Evolutionary conservation across 768 basidiomycete species (phyloP), one percentile per base, ranked within the genome.

Genomic region (Amanita molliuscula): DNA sequence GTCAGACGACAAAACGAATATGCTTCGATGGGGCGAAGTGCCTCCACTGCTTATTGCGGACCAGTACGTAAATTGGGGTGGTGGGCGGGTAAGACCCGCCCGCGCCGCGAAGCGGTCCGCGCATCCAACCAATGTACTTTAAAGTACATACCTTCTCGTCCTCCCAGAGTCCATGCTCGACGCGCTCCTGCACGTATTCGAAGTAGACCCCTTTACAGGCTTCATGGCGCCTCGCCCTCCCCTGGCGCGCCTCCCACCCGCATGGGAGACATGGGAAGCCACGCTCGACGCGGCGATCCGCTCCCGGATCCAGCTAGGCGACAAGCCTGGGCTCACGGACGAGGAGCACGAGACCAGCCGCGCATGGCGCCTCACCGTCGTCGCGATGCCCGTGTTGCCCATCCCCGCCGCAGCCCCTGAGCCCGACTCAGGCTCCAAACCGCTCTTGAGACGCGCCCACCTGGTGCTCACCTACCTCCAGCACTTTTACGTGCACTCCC

Each of bases 221-320:
- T 97, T 98, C 64, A 84, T 97, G 79, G 88, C 94, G 2, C 83
- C 87, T 0, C 71, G 78, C 11, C 77, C 81, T 0, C 92, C 92
- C 1, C 62, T 84, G 0, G 56, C 66, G 6, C 76, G 84, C 18
- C 73, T 95, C 1, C 81, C 83, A 0, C 50, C 35, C 0, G 61
- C 66, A 48, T 95, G 80, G 78, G 81, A 79, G 38, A 59, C 67
- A 40, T 97, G 89, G 92, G 91, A 95, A 62, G 62, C 59, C 8
- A 61, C 63, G 16, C 74, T 84, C 2, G 78, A 77, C 44, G 67
- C 61, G 13, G 84, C 79, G 4, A 65, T 75, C 54, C 56, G 57
- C 1, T 54, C 58, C 29, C 68, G 72, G 43, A 64, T 89, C n/a
- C 76, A 78, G 58, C 68, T 81, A n/a, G 85, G 77, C 16, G 75